phyloP scores from a whole-genome alignment of 192 early-diverging fungal genomes.

The Pilobolus umbonatus region DNA sequence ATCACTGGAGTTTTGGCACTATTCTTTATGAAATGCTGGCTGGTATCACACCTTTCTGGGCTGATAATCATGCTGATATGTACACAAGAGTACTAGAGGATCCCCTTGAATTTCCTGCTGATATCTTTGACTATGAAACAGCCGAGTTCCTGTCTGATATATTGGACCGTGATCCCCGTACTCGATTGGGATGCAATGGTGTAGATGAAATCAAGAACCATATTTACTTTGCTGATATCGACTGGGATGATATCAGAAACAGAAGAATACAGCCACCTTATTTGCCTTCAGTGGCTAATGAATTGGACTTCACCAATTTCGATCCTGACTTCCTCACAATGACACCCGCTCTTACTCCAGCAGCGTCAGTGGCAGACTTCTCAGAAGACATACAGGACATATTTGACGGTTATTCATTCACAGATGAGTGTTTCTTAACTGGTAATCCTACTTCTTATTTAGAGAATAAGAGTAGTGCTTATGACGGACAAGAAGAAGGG shows the following conservation, averaged over 20 bases:
- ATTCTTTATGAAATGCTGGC: constrained; percentile 88
- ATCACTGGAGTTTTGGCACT: constrained; percentile 89
- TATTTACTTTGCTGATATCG: constrained; percentile 64
- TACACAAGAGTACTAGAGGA: constrained; percentile 52
- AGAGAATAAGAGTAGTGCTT: background rate
- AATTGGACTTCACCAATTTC: constrained; percentile 48
- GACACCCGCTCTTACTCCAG: constrained; percentile 39
- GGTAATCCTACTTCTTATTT: background rate
- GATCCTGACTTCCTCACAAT: constrained; percentile 48
- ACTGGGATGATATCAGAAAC: constrained; percentile 67
- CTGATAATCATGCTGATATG: constrained; percentile 49
- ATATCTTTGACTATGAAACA: constrained; percentile 34
- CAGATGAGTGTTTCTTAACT: constrained; percentile 11
- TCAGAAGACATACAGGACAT: constrained; percentile 29
- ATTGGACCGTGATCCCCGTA: constrained; percentile 48
- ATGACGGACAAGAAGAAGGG: constrained; percentile 5
- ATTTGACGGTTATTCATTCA: constrained; percentile 36
- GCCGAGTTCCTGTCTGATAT: constrained; percentile 42
- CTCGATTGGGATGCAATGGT: constrained; percentile 64
- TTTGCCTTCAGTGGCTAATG: constrained; percentile 47
- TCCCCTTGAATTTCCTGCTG: constrained; percentile 42
- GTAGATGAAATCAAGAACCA: constrained; percentile 65
- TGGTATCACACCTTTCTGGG: constrained; percentile 59
- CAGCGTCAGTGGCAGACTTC: constrained; percentile 20
- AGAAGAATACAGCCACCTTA: constrained; percentile 61